Percentiles rank a stretch among this genome's conserved stretches.
Evolutionary conservation across 441 rosid genomes (phyloP).

Genomic region (Gossypium trilobum): DNA sequence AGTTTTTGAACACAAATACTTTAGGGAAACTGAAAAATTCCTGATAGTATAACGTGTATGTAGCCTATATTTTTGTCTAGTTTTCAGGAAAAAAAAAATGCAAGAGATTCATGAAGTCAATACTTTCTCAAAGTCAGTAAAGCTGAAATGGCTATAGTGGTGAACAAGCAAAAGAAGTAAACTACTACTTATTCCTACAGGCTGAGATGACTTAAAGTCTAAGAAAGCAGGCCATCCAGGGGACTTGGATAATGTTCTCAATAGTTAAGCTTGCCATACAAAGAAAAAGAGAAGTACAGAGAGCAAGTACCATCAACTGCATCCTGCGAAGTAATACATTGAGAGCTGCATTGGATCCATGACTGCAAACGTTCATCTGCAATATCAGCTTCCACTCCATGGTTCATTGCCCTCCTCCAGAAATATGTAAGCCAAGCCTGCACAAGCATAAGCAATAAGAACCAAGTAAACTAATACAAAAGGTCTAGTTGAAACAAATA

Average conservation of each 20-base stretch:
- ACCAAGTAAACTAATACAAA: neutral
- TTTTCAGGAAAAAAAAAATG: too few relatives aligned
- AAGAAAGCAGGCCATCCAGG: neutral
- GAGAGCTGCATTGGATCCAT: slow-evolving; percentile 41
- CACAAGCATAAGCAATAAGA: neutral
- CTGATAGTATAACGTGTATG: too few relatives aligned
- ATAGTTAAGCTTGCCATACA: neutral
- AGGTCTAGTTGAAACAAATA: neutral
- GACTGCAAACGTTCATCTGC: slow-evolving; percentile 58
- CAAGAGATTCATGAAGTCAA: too few relatives aligned
- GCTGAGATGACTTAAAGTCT: neutral
- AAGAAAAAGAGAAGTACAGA: neutral
- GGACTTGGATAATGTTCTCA: neutral
- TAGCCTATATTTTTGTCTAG: too few relatives aligned
- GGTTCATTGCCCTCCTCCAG: slow-evolving; percentile 62
- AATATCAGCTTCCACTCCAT: slow-evolving; percentile 59
- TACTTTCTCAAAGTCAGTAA: too few relatives aligned
- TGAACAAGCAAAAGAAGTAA: neutral
- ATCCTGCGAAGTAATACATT: slow-evolving; percentile 44
- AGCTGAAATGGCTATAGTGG: too few relatives aligned
- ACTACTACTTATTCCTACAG: neutral
- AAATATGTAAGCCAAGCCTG: slow-evolving; percentile 62
- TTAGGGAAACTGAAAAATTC: too few relatives aligned
- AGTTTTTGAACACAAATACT: neutral
- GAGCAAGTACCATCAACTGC: slow-evolving; percentile 66